Evolutionary conservation across 2,329 filamentous ascomycete species (phyloP).

Genomic region (Colletotrichum noveboracense): DNA sequence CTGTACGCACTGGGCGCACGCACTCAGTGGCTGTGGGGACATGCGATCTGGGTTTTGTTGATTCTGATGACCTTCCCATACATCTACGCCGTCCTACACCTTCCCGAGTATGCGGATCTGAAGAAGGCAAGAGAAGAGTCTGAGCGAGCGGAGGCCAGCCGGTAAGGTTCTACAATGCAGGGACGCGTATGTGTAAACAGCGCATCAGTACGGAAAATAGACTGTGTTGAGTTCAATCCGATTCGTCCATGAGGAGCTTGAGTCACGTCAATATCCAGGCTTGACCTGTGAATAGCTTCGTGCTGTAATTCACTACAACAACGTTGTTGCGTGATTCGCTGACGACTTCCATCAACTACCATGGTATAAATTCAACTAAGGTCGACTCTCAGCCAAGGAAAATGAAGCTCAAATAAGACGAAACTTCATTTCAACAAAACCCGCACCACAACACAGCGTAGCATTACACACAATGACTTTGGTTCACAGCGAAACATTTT

Average conservation of each 20-base stretch:
- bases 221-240: background rate
- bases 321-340: background rate
- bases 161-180: background rate
- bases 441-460: background rate
- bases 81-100: background rate
- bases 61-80: background rate
- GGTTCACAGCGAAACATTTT: background rate
- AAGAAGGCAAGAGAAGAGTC: background rate
- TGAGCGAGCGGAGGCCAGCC: background rate
- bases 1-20: conserved; percentile 72
- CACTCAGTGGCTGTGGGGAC: conserved; percentile 65
- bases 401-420: background rate
- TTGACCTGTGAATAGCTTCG: background rate
- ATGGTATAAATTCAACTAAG: background rate
- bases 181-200: background rate
- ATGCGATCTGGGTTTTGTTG: conserved; percentile 36
- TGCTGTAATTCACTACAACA: background rate
- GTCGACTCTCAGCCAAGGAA: accelerated
- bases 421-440: background rate
- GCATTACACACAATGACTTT: background rate
- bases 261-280: background rate
- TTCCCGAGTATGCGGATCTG: background rate
- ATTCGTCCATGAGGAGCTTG: background rate
- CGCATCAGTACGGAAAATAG: background rate
- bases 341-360: background rate